Evolutionary conservation across 225 moss, liverwort and hornwort species (phyloP), one percentile per base, ranked within the genome.

Genomic region (Polytrichum formosum): DNA sequence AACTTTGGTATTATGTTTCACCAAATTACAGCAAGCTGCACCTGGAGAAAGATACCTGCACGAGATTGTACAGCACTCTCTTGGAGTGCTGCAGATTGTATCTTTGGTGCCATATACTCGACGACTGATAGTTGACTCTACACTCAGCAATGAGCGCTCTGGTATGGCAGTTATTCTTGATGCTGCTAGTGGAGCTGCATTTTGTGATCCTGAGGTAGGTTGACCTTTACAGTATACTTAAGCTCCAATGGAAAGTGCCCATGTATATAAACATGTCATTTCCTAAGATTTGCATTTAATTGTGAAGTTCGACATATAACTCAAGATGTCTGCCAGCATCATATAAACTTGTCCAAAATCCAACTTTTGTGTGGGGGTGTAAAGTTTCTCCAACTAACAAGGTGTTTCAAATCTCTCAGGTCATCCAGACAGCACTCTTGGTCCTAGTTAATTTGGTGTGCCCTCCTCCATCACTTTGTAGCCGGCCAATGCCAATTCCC

Each of bases 101-200:
- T 90, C 98, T 5, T 84, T 98, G 74, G 90, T 98, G 82, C 98
- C 94, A 6, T 92, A 87, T 59, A 98, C 92, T 18, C 90, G 98
- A 29, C 91, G 92, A 78, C 74, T 88, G 61, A 90, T 98, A 59
- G 94, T 94, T 56, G 94, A 92, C 68, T 85, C 91, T 61, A 88
- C 81, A 37, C 75, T 98, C 63, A 94, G 91, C 82, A 98, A 98
- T 80, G 94, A 92, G 70, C 91, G 94, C 23, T 90, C 91, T 64
- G 92, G 94, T 65, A 98, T 98, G 98, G 94, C 98, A 72, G 98
- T 94, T 65, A 74, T 98, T 70, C 90, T 98, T 63, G 94, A 98
- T 84, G 91, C 94, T 75, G 98, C 94, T 37, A 94, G 98, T 72
- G 94, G 94, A 78, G 91, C 85, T 71, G 92, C 94, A 30, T 88